Evolutionary conservation across 768 basidiomycete genomes (phyloP), one percentile per base, ranked within the genome.

Genomic region (Kockovaella imperatae): DNA sequence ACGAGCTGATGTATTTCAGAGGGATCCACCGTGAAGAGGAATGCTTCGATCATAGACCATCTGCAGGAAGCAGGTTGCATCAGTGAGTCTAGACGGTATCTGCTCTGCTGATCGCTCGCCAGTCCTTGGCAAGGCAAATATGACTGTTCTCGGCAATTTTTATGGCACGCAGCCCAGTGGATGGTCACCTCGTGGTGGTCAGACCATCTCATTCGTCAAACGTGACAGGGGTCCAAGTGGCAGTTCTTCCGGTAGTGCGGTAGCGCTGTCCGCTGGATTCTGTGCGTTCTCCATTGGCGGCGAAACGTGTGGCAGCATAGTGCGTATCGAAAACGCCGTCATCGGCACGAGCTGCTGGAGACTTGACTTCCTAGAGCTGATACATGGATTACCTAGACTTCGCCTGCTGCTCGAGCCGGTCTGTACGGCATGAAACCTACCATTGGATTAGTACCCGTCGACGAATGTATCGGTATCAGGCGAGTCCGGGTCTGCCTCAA

Each of bases 101-200:
- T 30, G 15, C 5, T 17, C 6, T 4, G 25, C n/a, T n/a, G n/a
- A n/a, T n/a, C n/a, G 32, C 25, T 30, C 43, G 10, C 7, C 34
- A 46, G 45, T 46, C 26, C 5, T 46, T 6, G 45, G 45, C 6
- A 46, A 46, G 21, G 30, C 32, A 5, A 46, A 46, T 20, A 14
- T 46, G 20, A 46, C 45, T 5, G 26, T 24, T n/a, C 17, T 35
- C 10, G 15, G 15, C 18, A 46, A 46, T 25, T 24, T 7, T n/a
- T 23, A 24, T 21, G 21, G 21, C 6, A 7, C 26, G 20, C 10
- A 23, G 10, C 14, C 6, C 5, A 11, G 8, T 21, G 45, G 45
- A 20, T 46, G 45, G 45, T 46, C 45, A 8, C 45, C 45, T 5
- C 5, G 25, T 17, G 34, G 31, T 13, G 45, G 45, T 6, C 45